Conservation (phyloP, 805 yeast species). For the Kregervanrija fluxuum region DNA sequence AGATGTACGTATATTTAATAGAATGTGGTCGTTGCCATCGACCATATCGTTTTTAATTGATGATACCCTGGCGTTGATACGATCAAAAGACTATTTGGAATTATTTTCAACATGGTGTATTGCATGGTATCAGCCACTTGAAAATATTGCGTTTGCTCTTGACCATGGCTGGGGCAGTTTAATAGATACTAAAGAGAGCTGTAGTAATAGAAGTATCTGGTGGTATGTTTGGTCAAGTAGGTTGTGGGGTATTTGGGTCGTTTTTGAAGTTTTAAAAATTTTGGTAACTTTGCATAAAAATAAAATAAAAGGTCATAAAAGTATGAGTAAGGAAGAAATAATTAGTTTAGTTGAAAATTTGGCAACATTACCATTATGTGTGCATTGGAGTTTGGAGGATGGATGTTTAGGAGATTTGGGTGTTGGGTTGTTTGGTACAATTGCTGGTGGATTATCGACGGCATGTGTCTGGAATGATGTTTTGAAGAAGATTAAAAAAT, state of each 20-base stretch:
- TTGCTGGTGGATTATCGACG: slow-evolving; percentile 17
- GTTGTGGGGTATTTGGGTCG: slow-evolving; percentile 30
- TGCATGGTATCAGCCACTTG: slow-evolving; percentile 27
- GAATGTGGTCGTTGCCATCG: slow-evolving; percentile 30
- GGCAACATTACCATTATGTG: slow-evolving; percentile 30
- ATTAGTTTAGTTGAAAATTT: slow-evolving; percentile 21
- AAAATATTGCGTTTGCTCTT: slow-evolving; percentile 28
- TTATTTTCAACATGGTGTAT: slow-evolving; percentile 10
- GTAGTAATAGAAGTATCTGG: slow-evolving; percentile 14
- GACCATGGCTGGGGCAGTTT: slow-evolving; percentile 25
- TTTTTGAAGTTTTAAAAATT: slow-evolving; percentile 24
- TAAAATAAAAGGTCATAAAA: background rate
- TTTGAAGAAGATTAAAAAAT: slow-evolving; percentile 7
- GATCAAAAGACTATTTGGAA: slow-evolving; percentile 7
- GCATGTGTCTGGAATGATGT: slow-evolving; percentile 17
- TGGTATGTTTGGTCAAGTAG: slow-evolving; percentile 27
- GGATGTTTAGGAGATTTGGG: slow-evolving; percentile 26
- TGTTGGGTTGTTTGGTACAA: slow-evolving; percentile 31
- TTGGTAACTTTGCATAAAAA: background rate
- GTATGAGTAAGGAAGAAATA: slow-evolving; percentile 7
- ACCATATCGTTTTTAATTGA: slow-evolving; percentile 8
- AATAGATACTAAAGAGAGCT: slow-evolving; percentile 11
- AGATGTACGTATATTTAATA: slow-evolving; percentile 29
- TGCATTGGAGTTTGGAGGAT: slow-evolving; percentile 30
- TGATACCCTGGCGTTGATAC: slow-evolving; percentile 1